These are phyloP conservation scores for Monilinia polystroma DNA, from an alignment of 2,329 filamentous ascomycete genomes.

Conservation along the genomic window DNA sequence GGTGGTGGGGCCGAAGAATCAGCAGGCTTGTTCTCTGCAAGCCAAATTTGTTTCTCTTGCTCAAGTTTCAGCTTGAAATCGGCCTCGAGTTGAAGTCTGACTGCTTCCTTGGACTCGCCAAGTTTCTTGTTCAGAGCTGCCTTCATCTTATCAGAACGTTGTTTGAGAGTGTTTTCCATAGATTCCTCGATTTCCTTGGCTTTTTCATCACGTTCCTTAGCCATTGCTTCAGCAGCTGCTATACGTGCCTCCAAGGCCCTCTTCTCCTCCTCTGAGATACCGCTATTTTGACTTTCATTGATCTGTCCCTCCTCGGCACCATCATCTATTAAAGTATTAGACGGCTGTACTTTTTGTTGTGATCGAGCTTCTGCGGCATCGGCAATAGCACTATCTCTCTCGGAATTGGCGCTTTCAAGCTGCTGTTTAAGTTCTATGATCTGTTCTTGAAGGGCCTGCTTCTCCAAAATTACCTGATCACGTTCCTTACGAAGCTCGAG, in stretches of 20 bases:
- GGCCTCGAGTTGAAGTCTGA: conserved; percentile 53
- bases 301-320: conserved; percentile 57
- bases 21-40: conserved; percentile 50
- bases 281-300: conserved; percentile 43
- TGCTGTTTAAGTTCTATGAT: conserved; percentile 56
- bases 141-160: conserved; percentile 68
- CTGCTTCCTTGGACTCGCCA: conserved; percentile 50
- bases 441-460: conserved; percentile 64
- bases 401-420: conserved; percentile 59
- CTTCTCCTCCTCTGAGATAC: conserved; percentile 57
- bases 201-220: conserved; percentile 64
- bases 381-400: conserved; percentile 53
- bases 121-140: conserved; percentile 67
- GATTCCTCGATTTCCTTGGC: conserved; percentile 57
- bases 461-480: conserved; percentile 64
- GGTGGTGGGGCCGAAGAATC: conserved; percentile 41
- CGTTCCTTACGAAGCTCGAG: conserved; percentile 58
- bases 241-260: conserved; percentile 63
- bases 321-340: conserved; percentile 45
- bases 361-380: conserved; percentile 49
- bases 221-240: conserved; percentile 58
- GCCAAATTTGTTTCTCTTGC: conserved; percentile 62
- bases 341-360: conserved; percentile 37
- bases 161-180: conserved; percentile 60
- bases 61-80: conserved; percentile 53